Base-by-base conservation (phyloP, 176 grass and related monocot genomes). In the Tuctoria greenei region DNA sequence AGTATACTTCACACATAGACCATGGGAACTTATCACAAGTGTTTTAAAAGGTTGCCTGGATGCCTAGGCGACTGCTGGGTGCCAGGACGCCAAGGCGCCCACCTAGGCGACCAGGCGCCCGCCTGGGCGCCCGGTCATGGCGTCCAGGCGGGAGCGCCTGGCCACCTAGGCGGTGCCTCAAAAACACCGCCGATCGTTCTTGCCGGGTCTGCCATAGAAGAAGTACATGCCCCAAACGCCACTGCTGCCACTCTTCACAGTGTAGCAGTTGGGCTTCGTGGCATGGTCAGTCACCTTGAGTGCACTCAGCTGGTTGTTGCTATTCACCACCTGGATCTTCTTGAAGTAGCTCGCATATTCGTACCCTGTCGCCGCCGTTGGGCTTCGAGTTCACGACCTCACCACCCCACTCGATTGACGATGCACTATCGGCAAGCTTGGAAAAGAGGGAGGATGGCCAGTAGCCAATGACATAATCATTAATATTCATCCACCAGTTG, bases 401-500 rank as follows among this genome's bases (percentile, higher is more conserved):
- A 14, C 92, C 92, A 0, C 92, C 88, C 92, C 92, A 95, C 63
- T 95, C 92, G 37, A 95, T 81, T 83, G 86, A 86, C 4, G 88
- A 86, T 0, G 92, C 92, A 17, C 88, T 86, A 34, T 95, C 76
- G 0, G 80, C 79, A 0, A 95, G 82, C 67, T 91, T 84, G 31
- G 88, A 88, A 67, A 95, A 94, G 42, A 94, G 82, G 54, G 86
- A 92, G 61, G 89, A 84, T 0, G 92, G 89, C 89, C 89, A 92
- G 73, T 96, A 96, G 64, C 89, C 86, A 0, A 96, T 44, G n/a
- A 92, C 87, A 23, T 92, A 85, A 63, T 84, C 89, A n/a, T n/a
- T n/a, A 41, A 90, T 92, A 51, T 96, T 81, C 89, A 96, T 88
- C 93, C 93, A 96, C 93, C 93, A 92, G 77, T 96, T 90, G 6